Conservation (phyloP, 2,329 filamentous ascomycete genomes). For the Penicillium hesseltinei region DNA sequence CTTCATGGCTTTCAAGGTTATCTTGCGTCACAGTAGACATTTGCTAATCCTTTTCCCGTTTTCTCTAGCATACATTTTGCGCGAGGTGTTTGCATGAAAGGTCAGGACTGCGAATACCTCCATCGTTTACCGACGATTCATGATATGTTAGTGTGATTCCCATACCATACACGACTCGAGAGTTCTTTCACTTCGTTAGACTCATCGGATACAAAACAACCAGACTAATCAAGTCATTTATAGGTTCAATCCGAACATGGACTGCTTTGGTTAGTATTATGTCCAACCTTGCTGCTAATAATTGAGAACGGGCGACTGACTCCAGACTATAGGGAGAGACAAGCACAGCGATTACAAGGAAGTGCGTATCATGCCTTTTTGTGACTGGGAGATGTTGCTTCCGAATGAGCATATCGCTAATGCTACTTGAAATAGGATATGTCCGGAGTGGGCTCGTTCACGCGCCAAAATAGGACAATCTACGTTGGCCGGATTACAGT, state of each 20-base stretch:
- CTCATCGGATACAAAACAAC: neutral
- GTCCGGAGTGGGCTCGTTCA: constrained; percentile 92
- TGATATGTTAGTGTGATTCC: constrained; percentile 55
- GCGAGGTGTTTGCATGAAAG: constrained; percentile 58
- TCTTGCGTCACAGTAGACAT: constrained; percentile 72
- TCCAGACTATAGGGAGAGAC: constrained; percentile 11
- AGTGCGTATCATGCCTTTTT: neutral
- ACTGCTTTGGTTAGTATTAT: constrained; percentile 94
- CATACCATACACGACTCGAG: neutral
- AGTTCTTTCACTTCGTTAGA: neutral
- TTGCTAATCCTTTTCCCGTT: neutral
- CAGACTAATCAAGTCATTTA: neutral
- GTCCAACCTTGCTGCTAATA: constrained; percentile 41
- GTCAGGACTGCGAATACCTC: constrained; percentile 89
- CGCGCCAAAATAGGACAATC: constrained; percentile 84
- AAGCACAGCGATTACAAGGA: constrained; percentile 25
- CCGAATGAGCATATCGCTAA: neutral
- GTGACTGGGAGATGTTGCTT: neutral
- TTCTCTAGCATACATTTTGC: constrained; percentile 14
- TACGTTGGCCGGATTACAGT: constrained; percentile 72
- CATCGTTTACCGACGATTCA: constrained; percentile 83
- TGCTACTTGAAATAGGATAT: constrained; percentile 49
- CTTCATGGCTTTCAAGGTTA: neutral
- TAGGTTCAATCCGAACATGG: constrained; percentile 81
- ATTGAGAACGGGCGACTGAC: neutral